Evolutionary conservation across 2,329 filamentous ascomycete species (phyloP).

Genomic region (Pyricularia sp.): DNA sequence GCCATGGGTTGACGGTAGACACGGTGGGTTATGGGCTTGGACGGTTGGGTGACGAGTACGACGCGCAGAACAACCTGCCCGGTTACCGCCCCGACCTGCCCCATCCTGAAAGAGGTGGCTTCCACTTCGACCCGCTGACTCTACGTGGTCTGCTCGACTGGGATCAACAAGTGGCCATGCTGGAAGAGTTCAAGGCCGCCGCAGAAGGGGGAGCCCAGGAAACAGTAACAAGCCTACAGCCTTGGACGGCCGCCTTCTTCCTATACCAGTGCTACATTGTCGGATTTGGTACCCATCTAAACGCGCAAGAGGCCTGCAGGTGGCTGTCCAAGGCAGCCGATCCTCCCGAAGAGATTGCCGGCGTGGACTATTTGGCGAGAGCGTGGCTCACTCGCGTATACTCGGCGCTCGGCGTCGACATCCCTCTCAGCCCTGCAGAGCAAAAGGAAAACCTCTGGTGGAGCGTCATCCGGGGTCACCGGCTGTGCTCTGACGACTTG

Average conservation of each 20-base stretch:
- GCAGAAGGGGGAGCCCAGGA: not conserved
- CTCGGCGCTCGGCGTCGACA: slow-evolving; percentile 6
- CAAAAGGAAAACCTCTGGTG: slow-evolving; percentile 6
- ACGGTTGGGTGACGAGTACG: slow-evolving; percentile 9
- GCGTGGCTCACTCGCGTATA: slow-evolving; percentile 9
- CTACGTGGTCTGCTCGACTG: slow-evolving; percentile 7
- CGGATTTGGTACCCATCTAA: slow-evolving; percentile 4
- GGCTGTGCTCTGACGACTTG: slow-evolving; percentile 6
- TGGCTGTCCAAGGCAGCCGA: slow-evolving; percentile 9
- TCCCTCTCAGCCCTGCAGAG: slow-evolving; percentile 4
- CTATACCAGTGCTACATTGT: slow-evolving; percentile 10
- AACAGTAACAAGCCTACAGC: not conserved
- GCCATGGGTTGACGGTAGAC: slow-evolving; percentile 8
- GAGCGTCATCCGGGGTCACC: slow-evolving; percentile 8
- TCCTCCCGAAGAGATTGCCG: slow-evolving; percentile 1
- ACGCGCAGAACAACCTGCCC: slow-evolving; percentile 11
- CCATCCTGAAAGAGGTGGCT: slow-evolving; percentile 4
- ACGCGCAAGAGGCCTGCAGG: slow-evolving; percentile 6
- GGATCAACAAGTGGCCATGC: slow-evolving; percentile 7
- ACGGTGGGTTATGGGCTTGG: slow-evolving; percentile 7
- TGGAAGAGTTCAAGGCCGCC: slow-evolving; percentile 7
- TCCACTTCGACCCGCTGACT: slow-evolving; percentile 7
- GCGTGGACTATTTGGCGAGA: slow-evolving; percentile 8
- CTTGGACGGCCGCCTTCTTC: slow-evolving; percentile 9
- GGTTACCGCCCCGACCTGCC: slow-evolving; percentile 10